phyloP scores from a whole-genome alignment of 164 flowering plant species.

The Protea cynaroides region DNA sequence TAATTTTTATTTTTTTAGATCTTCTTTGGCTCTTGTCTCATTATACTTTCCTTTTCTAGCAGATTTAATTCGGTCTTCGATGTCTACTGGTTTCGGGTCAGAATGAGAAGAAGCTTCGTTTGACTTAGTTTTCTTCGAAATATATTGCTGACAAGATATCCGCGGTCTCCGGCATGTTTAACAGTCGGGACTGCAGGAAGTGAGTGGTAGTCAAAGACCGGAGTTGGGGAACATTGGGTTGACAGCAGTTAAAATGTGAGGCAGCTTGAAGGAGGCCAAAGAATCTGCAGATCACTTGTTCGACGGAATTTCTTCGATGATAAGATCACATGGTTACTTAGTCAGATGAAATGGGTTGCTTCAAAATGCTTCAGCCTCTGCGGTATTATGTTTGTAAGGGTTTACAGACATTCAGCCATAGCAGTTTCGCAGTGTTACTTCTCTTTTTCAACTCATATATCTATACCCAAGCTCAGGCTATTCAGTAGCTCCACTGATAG shows the following conservation, averaged over 20 bases:
- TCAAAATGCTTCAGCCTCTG: constrained; percentile 8
- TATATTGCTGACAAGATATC: too few relatives aligned
- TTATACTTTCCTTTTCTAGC: too few relatives aligned
- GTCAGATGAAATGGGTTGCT: constrained; percentile 17
- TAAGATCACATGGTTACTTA: background rate
- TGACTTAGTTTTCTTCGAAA: too few relatives aligned
- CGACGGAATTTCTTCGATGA: constrained; percentile 14
- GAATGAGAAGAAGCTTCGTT: too few relatives aligned
- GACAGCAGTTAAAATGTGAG: background rate
- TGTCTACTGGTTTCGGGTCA: too few relatives aligned
- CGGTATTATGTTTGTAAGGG: constrained; percentile 24
- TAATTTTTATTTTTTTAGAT: too few relatives aligned
- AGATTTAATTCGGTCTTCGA: too few relatives aligned
- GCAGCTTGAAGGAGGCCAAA: background rate
- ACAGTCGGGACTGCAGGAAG: background rate
- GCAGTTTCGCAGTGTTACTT: background rate
- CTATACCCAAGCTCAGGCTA: constrained; percentile 10
- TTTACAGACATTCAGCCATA: constrained; percentile 9
- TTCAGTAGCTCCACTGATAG: constrained; percentile 11
- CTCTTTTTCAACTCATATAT: constrained; percentile 1
- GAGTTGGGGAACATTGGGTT: background rate
- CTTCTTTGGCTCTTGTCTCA: too few relatives aligned
- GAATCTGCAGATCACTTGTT: constrained; percentile 5
- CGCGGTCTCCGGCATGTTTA: too few relatives aligned
- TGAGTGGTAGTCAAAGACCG: background rate